A percentile compares a stretch with the other conserved stretches of the same genome.
Conservation (phyloP, 129 eudicot genomes). For the Oenanthe sinensis region DNA sequence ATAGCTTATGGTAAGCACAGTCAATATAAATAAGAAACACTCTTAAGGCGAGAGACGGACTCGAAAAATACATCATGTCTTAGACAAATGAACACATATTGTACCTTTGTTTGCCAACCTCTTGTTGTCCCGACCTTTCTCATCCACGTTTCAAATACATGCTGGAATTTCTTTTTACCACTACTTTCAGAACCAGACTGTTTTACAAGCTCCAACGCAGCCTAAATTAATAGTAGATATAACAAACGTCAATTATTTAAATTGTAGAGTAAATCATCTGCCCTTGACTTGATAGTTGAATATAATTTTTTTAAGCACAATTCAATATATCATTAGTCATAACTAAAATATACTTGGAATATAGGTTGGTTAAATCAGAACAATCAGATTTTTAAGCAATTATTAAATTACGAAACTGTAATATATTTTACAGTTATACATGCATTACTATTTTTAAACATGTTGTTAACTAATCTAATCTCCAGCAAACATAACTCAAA, state of each 20-base stretch:
- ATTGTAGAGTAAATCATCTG: not conserved
- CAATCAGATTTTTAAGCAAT: not conserved
- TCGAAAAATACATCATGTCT: not conserved
- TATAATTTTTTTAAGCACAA: not conserved
- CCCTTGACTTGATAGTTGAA: not conserved
- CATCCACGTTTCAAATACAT: conserved; percentile 59
- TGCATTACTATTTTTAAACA: not conserved
- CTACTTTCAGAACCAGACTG: conserved; percentile 25
- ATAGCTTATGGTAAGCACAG: no score
- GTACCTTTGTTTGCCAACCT: conserved; percentile 45
- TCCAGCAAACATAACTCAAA: not conserved
- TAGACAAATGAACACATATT: not conserved
- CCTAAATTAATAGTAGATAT: conserved; percentile 22
- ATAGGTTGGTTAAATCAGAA: not conserved
- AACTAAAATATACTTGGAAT: not conserved
- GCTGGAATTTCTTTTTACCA: conserved; percentile 26
- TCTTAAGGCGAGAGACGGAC: not conserved
- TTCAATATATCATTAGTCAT: not conserved
- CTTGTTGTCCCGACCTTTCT: conserved; percentile 35
- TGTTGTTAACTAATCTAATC: not conserved
- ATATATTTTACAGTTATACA: not conserved
- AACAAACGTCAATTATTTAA: not conserved
- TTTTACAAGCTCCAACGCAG: conserved; percentile 54
- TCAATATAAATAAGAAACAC: conserved; percentile 6
- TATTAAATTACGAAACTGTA: not conserved